phyloP scores from a whole-genome alignment of 176 grass and related monocot genomes.

The Ananas comosus region DNA sequence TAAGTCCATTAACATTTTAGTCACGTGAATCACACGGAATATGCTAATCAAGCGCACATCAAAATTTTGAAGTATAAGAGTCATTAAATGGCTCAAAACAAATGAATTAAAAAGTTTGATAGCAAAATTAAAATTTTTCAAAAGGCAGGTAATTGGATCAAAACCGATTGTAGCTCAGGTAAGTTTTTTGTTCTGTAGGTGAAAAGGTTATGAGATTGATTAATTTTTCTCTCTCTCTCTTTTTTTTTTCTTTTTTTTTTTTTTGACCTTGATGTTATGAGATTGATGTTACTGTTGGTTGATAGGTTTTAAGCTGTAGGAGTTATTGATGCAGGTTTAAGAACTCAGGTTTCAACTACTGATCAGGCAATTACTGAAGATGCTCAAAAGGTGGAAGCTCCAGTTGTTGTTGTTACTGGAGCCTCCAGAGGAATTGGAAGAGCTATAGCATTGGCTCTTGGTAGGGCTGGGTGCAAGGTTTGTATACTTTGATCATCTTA shows the following conservation, averaged over 20 bases:
- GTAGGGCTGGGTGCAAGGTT: constrained; percentile 92
- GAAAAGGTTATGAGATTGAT: too few species aligned
- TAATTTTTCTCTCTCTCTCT: too few species aligned
- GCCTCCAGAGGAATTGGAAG: constrained; percentile 93
- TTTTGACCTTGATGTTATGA: not conserved
- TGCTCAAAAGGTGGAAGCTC: constrained; percentile 52
- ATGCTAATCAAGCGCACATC: too few species aligned
- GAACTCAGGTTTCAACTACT: constrained; percentile 57
- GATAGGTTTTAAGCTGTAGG: not conserved
- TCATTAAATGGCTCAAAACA: too few species aligned
- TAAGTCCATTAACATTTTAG: too few species aligned
- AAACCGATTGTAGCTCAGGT: too few species aligned
- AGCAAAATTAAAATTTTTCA: too few species aligned
- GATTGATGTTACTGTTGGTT: too few species aligned
- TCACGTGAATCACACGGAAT: too few species aligned
- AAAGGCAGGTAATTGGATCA: not conserved
- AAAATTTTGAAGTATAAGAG: too few species aligned
- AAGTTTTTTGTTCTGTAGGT: too few species aligned
- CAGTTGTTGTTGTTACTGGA: constrained; percentile 89
- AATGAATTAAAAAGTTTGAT: too few species aligned
- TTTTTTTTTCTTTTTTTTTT: not conserved
- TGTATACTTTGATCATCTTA: not conserved
- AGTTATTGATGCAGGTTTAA: constrained; percentile 46
- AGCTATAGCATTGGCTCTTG: constrained; percentile 61
- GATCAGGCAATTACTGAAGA: constrained; percentile 34